phyloP scores from a whole-genome alignment of 2,329 filamentous ascomycete genomes.

The Alternaria hordeiaustralica region DNA sequence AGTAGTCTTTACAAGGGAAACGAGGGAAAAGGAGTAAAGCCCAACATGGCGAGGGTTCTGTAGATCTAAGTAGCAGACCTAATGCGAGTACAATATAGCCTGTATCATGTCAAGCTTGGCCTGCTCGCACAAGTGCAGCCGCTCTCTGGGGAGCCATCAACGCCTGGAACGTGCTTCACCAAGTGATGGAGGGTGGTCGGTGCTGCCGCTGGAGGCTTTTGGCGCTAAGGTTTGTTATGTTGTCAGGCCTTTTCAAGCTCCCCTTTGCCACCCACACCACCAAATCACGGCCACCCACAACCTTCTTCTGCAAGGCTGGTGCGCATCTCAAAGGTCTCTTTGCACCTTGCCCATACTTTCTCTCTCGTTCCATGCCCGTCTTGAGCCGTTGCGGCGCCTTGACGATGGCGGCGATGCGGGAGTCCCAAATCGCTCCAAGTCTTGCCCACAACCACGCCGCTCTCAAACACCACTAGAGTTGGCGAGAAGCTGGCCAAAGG shows the following conservation, averaged over 20 bases:
- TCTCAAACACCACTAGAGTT: background rate
- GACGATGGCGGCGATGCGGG: background rate
- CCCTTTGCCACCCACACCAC: conserved; percentile 3
- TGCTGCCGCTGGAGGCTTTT: background rate
- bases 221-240: conserved; percentile 2
- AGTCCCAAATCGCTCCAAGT: background rate
- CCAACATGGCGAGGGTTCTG: background rate
- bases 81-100: background rate
- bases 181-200: background rate
- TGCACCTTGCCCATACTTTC: background rate
- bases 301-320: background rate
- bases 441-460: background rate
- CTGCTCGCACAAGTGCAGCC: background rate
- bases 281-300: conserved; percentile 1
- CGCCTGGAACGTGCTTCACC: background rate
- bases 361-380: background rate
- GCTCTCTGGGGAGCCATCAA: background rate
- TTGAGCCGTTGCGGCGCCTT: background rate
- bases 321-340: background rate
- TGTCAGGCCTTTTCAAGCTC: background rate
- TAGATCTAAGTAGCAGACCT: background rate
- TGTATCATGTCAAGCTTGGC: background rate
- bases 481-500: background rate
- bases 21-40: background rate
- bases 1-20: background rate